A percentile compares a stretch with the other conserved stretches of the same genome.
phyloP scores from a whole-genome alignment of 2,329 filamentous ascomycete species.

The Elsinoe perseae region DNA sequence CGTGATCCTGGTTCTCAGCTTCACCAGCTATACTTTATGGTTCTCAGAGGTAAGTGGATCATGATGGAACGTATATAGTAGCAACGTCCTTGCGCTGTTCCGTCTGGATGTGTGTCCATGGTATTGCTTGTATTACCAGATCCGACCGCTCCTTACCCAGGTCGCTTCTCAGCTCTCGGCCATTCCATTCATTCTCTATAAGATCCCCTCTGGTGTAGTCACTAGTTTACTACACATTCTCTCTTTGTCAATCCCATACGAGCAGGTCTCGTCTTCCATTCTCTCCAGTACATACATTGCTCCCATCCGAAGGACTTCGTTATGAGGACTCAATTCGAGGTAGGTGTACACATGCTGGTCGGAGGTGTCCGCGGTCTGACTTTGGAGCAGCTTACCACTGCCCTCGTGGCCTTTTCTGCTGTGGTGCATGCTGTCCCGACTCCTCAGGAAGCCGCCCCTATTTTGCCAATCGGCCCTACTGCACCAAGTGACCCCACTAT shows the following conservation, averaged over 20 bases:
- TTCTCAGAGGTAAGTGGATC: not conserved
- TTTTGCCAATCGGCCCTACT: not conserved
- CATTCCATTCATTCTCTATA: not conserved
- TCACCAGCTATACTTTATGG: not conserved
- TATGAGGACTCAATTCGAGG: not conserved
- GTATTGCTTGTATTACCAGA: not conserved
- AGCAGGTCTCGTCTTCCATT: constrained; percentile 6
- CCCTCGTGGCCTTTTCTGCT: constrained; percentile 1
- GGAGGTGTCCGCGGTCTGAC: not conserved
- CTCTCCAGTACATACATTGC: not conserved
- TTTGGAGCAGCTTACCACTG: not conserved
- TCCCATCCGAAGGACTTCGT: not conserved
- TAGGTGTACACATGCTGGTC: not conserved
- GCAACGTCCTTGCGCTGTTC: not conserved
- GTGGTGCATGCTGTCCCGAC: not conserved
- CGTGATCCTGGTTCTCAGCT: not conserved
- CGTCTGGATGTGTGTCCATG: not conserved
- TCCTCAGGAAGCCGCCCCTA: not conserved
- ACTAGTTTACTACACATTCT: not conserved
- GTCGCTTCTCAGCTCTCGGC: not conserved
- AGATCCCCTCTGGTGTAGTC: not conserved
- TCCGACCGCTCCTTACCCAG: not conserved
- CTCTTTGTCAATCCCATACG: not conserved
- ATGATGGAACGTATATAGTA: constrained; percentile 1
- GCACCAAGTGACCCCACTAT: not conserved